phyloP scores from a whole-genome alignment of 768 basidiomycete species.

The Trametes maxima region DNA sequence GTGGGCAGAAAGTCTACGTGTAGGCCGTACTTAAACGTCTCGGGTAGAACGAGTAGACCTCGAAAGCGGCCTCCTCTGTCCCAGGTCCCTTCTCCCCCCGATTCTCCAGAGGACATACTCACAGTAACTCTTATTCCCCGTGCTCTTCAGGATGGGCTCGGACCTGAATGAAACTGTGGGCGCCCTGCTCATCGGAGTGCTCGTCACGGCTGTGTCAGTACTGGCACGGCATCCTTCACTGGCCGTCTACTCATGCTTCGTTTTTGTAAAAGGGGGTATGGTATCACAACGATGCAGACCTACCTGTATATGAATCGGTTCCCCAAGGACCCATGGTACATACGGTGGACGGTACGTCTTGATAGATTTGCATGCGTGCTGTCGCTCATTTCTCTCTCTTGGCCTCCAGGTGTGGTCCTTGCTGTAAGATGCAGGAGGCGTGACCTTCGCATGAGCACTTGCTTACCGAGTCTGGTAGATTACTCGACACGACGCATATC shows the following conservation, averaged over 20 bases:
- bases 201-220: background rate
- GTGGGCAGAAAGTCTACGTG: too few relatives aligned
- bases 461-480: background rate
- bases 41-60: too few relatives aligned
- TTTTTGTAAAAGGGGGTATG: conserved; percentile 8
- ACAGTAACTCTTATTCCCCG: too few relatives aligned
- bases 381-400: background rate
- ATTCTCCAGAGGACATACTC: too few relatives aligned
- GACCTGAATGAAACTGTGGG: background rate
- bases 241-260: too few relatives aligned
- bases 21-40: too few relatives aligned
- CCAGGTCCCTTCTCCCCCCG: too few relatives aligned
- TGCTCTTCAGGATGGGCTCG: background rate
- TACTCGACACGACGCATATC: conserved; percentile 17
- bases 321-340: conserved; percentile 13
- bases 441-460: background rate
- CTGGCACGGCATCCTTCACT: background rate
- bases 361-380: too few relatives aligned
- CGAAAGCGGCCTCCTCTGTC: too few relatives aligned
- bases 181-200: background rate
- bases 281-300: conserved; percentile 19
- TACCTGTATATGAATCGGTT: conserved; percentile 13
- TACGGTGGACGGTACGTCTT: conserved; percentile 13
- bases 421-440: background rate
- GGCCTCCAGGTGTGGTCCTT: conserved; percentile 10